Evolutionary conservation across 306 rosid species (phyloP).

Genomic region (Ormosia semicastrata): DNA sequence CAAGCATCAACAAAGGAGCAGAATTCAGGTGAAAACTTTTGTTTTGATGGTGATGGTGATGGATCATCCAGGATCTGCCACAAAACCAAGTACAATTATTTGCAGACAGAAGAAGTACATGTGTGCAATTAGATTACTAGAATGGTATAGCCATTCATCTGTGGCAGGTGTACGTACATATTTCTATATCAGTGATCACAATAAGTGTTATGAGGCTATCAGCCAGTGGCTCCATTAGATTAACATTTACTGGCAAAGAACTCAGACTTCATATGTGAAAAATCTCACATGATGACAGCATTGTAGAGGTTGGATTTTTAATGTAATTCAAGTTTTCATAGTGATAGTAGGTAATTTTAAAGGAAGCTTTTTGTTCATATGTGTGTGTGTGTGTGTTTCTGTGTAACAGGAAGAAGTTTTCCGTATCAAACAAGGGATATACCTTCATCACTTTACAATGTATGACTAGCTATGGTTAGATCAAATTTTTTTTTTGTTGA

Average conservation of each 20-base stretch:
- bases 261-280: not conserved
- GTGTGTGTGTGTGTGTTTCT: not conserved
- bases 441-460: not conserved
- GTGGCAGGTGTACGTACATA: not conserved
- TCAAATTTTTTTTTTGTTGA: no score
- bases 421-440: not conserved
- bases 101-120: not conserved
- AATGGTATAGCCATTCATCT: not conserved
- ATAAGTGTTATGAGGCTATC: not conserved
- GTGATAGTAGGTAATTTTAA: not conserved
- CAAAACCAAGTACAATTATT: conserved; percentile 22
- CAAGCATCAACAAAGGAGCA: conserved; percentile 90
- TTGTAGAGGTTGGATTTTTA: not conserved
- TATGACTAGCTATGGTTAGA: not conserved
- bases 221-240: conserved; percentile 4
- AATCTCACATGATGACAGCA: not conserved
- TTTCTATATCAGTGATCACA: not conserved
- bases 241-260: not conserved
- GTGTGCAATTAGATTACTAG: not conserved
- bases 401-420: not conserved
- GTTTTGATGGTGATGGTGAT: conserved; percentile 83
- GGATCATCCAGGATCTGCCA: conserved; percentile 94
- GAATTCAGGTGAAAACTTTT: conserved; percentile 84
- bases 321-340: not conserved
- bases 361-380: conserved; percentile 3